These are phyloP conservation scores for Prinsepia uniflora DNA, from an alignment of 306 rosid genomes.

Conservation along the genomic window DNA sequence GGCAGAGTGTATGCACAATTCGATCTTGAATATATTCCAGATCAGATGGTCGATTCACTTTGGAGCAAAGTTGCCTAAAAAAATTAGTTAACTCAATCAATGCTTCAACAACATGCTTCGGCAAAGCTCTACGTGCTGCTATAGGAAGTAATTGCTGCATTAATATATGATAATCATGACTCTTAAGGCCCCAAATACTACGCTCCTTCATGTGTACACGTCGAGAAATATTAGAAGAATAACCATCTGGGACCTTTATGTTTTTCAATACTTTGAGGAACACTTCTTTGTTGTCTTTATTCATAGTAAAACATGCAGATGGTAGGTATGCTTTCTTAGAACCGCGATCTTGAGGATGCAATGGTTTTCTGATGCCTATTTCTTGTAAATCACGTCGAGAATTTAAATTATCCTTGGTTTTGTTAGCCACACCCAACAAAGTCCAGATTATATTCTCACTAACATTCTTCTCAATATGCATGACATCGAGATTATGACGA, in stretches of 20 bases:
- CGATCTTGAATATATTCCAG: no score
- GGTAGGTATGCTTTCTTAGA: neutral
- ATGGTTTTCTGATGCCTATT: neutral
- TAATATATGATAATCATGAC: no score
- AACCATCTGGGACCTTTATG: neutral
- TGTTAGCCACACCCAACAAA: neutral
- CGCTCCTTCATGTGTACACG: neutral
- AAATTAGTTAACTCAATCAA: no score
- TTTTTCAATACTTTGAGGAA: neutral
- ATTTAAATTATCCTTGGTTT: neutral
- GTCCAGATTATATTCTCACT: neutral
- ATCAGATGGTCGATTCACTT: no score
- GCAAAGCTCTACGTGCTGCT: no score
- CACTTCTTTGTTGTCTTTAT: neutral
- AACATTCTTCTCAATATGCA: constrained; percentile 5
- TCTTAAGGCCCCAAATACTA: no score
- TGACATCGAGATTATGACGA: neutral
- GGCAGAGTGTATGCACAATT: no score
- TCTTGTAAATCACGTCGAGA: neutral
- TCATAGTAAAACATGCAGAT: no score
- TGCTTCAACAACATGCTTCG: neutral
- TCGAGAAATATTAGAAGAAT: neutral
- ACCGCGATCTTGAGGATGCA: neutral
- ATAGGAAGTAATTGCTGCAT: no score
- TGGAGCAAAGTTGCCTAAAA: no score